Evolutionary conservation across 2,329 filamentous ascomycete species (phyloP).

Genomic region (Chaetomiaceae sp.): DNA sequence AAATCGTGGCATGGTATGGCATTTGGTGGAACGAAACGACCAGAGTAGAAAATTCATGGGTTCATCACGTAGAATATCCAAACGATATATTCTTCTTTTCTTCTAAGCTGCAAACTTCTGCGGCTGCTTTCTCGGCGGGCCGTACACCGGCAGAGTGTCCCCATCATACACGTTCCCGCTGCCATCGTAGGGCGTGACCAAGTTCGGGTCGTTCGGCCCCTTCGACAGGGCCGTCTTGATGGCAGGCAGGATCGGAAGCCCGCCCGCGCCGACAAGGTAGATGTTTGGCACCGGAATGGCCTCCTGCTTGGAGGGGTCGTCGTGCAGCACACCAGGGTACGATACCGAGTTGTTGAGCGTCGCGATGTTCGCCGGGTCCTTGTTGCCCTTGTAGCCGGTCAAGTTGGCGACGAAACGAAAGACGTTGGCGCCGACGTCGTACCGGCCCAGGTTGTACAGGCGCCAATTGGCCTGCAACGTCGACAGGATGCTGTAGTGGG

Average conservation of each 20-base stretch:
- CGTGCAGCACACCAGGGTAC: constrained; percentile 39
- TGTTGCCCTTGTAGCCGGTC: constrained; percentile 27
- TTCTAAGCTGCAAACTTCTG: not conserved
- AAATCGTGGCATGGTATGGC: too few species aligned
- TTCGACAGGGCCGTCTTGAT: constrained; percentile 33
- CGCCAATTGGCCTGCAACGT: constrained; percentile 41
- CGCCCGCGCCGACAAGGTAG: constrained; percentile 40
- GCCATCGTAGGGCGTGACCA: constrained; percentile 46
- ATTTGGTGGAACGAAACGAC: too few species aligned
- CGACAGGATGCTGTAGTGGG: constrained; percentile 39
- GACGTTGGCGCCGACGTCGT: constrained; percentile 35
- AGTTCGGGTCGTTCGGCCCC: constrained; percentile 22
- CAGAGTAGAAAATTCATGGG: too few species aligned
- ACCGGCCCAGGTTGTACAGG: constrained; percentile 39
- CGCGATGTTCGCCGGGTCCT: constrained; percentile 33
- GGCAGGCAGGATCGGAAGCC: constrained; percentile 33
- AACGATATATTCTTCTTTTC: not conserved
- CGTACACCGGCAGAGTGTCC: constrained; percentile 36
- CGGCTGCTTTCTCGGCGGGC: too few species aligned
- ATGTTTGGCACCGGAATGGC: constrained; percentile 40
- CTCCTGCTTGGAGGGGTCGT: constrained; percentile 29
- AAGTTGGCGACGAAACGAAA: constrained; percentile 26
- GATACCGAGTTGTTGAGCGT: constrained; percentile 38
- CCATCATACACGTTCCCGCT: constrained; percentile 41
- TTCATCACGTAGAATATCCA: not conserved